Percentiles rank a stretch among this genome's conserved stretches.
These are phyloP conservation scores for Candida neerlandica DNA, from an alignment of 1,139 yeast species.

Conservation along the genomic window DNA sequence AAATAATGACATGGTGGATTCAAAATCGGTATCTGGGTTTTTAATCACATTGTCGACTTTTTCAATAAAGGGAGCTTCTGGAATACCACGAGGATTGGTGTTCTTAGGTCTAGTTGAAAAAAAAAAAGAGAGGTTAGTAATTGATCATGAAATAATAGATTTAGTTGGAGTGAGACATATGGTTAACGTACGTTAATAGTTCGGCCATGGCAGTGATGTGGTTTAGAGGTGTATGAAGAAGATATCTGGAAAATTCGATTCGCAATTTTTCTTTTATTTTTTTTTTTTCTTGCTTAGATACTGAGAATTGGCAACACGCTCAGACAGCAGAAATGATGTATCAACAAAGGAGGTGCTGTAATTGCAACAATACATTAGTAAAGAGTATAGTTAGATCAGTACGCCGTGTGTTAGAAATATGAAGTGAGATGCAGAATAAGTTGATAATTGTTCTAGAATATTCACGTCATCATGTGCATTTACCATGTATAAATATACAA, in stretches of 20 bases:
- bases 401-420: too few relatives aligned
- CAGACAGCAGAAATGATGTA: too few relatives aligned
- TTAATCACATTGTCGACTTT: constrained; percentile 75
- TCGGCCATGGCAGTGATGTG: constrained; percentile 20
- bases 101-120: constrained; percentile 43
- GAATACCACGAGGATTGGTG: constrained; percentile 90
- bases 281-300: neutral
- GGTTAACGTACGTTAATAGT: constrained; percentile 23
- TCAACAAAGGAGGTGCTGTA: too few relatives aligned
- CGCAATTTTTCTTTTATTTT: neutral
- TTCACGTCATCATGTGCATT: too few relatives aligned
- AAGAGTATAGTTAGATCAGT: too few relatives aligned
- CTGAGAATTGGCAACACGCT: neutral
- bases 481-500: too few relatives aligned
- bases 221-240: neutral
- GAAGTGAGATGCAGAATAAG: too few relatives aligned
- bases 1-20: constrained; percentile 64
- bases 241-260: constrained; percentile 1
- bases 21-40: constrained; percentile 68
- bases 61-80: constrained; percentile 93
- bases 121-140: constrained; percentile 7
- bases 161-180: neutral
- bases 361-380: too few relatives aligned
- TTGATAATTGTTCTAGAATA: too few relatives aligned
- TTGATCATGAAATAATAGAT: neutral